A percentile compares a stretch with the other conserved stretches of the same genome.
phyloP scores from a whole-genome alignment of 805 yeast species.

The Spathaspora sp. region DNA sequence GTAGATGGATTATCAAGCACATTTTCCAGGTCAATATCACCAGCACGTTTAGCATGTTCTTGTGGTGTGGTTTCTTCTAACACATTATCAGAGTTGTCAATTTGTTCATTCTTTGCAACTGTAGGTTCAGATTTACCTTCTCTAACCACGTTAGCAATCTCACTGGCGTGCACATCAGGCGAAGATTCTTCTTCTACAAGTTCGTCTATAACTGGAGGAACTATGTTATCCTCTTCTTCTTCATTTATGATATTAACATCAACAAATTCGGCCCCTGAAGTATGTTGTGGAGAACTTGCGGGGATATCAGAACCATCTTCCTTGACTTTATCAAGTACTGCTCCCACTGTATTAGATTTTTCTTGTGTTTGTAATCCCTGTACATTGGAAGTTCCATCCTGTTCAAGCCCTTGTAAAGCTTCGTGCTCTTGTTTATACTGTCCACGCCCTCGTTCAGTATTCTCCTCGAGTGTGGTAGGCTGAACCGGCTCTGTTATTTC shows the following conservation, averaged over 20 bases:
- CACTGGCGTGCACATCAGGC: too few relatives aligned
- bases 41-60: not conserved
- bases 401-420: too few relatives aligned
- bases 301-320: not conserved
- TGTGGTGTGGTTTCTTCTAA: not conserved
- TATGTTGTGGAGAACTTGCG: not conserved
- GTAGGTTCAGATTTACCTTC: not conserved
- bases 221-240: not conserved
- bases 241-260: not conserved
- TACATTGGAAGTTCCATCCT: too few relatives aligned
- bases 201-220: not conserved
- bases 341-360: too few relatives aligned
- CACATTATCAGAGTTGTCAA: too few relatives aligned
- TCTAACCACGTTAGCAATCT: not conserved
- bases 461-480: not conserved
- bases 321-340: too few relatives aligned
- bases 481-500: too few relatives aligned
- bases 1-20: not conserved
- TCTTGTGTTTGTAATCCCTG: too few relatives aligned
- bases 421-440: not conserved
- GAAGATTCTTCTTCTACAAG: too few relatives aligned
- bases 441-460: not conserved
- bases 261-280: not conserved
- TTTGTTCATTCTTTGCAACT: too few relatives aligned
- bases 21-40: not conserved